Evolutionary conservation across 2,329 filamentous ascomycete species (phyloP).

Genomic region (Xylariales sp.): DNA sequence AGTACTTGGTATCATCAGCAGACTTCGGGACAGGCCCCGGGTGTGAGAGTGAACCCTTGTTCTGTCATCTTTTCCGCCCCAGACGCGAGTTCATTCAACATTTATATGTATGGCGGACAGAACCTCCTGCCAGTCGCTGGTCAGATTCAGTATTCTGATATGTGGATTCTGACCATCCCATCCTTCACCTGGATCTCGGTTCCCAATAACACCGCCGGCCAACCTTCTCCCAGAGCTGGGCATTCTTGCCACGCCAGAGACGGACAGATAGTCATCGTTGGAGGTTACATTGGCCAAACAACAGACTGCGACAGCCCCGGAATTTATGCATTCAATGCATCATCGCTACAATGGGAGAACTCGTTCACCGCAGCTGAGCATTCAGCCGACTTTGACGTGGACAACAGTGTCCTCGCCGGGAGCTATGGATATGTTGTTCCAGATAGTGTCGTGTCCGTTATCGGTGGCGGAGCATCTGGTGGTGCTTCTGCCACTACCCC

Average conservation of each 20-base stretch:
- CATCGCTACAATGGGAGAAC: slow-evolving; percentile 57
- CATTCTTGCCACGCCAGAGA: slow-evolving; percentile 68
- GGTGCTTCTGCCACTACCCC: slow-evolving; percentile 65
- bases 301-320: slow-evolving; percentile 63
- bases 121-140: slow-evolving; percentile 59
- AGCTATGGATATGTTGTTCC: slow-evolving; percentile 66
- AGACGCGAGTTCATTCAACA: slow-evolving; percentile 70
- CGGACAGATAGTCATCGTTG: slow-evolving; percentile 65
- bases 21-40: slow-evolving; percentile 58
- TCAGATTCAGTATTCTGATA: slow-evolving; percentile 61
- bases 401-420: slow-evolving; percentile 49
- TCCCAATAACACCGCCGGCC: slow-evolving; percentile 39
- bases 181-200: slow-evolving; percentile 71
- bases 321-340: slow-evolving; percentile 70
- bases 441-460: slow-evolving; percentile 53
- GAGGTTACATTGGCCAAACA: slow-evolving; percentile 61
- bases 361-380: slow-evolving; percentile 56
- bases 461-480: slow-evolving; percentile 56
- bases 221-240: slow-evolving; percentile 59
- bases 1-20: slow-evolving; percentile 72
- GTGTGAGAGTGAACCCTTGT: slow-evolving; percentile 68
- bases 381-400: slow-evolving; percentile 39
- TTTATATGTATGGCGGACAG: slow-evolving; percentile 76
- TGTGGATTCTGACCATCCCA: slow-evolving; percentile 71
- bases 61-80: slow-evolving; percentile 65